Evolutionary conservation across 2,329 filamentous ascomycete species (phyloP).

Genomic region (Aspergillus clavatus): DNA sequence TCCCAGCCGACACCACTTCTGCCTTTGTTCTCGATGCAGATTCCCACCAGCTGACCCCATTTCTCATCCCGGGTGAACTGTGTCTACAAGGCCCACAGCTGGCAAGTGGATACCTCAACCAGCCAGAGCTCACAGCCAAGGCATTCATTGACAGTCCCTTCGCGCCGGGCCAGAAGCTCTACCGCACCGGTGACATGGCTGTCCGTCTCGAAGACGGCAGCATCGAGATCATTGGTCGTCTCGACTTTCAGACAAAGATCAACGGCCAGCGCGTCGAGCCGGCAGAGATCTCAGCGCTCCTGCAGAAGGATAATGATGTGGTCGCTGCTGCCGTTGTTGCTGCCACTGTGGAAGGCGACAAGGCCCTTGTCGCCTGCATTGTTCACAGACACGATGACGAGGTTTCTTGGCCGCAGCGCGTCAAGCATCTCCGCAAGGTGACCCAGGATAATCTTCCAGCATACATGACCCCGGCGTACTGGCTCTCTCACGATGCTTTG

Average conservation of each 20-base stretch:
- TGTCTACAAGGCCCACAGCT: constrained; percentile 12
- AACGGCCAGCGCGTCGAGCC: constrained; percentile 58
- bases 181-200: constrained; percentile 19
- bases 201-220: constrained; percentile 9
- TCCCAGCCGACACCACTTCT: constrained; percentile 11
- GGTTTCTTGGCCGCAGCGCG: constrained; percentile 2
- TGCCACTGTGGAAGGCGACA: constrained; percentile 1
- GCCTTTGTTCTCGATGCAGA: constrained; percentile 10
- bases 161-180: constrained; percentile 8
- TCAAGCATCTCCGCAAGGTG: neutral
- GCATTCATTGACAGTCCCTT: constrained; percentile 12
- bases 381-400: neutral
- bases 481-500: constrained; percentile 4
- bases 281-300: constrained; percentile 25
- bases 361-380: constrained; percentile 7
- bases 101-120: constrained; percentile 11
- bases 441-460: constrained; percentile 1
- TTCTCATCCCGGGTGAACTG: constrained; percentile 11
- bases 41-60: constrained; percentile 7
- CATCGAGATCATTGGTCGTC: constrained; percentile 45
- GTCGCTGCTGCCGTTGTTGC: constrained; percentile 1
- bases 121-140: neutral
- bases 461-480: constrained; percentile 9
- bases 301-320: constrained; percentile 1
- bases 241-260: constrained; percentile 59